phyloP scores from a whole-genome alignment of 2,329 filamentous ascomycete genomes.

The Curvularia lunata region DNA sequence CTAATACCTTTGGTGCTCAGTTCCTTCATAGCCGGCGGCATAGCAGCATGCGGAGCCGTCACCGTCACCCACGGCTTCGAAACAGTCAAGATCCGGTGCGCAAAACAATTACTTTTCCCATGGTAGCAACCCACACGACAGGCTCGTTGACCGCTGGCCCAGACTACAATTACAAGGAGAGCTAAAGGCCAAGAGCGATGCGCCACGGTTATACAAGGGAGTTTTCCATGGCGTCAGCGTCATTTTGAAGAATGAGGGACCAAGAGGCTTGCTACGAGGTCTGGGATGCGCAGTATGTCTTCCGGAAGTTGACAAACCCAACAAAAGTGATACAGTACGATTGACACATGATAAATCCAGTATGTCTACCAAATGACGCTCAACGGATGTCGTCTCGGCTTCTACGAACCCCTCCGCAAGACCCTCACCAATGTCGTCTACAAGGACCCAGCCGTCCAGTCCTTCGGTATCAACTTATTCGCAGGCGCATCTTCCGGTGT shows the following conservation, averaged over 20 bases:
- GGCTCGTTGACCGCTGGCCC: conserved; percentile 30
- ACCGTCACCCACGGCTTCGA: conserved; percentile 98
- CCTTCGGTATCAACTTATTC: conserved; percentile 89
- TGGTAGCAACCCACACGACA: conserved; percentile 2
- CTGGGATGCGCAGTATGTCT: conserved; percentile 75
- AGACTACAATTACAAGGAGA: conserved; percentile 97
- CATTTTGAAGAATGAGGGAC: conserved; percentile 88
- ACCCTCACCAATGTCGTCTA: conserved; percentile 72
- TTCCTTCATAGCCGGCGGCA: conserved; percentile 92
- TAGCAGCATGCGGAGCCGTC: conserved; percentile 95
- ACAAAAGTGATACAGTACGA: not conserved
- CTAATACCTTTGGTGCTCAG: conserved; percentile 50
- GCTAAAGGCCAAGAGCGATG: conserved; percentile 82
- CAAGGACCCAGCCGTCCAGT: conserved; percentile 76
- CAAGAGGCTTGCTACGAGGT: conserved; percentile 84
- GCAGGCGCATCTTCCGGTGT: conserved; percentile 88
- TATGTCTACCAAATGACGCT: conserved; percentile 96
- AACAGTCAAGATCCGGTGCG: conserved; percentile 95
- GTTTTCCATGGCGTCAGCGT: conserved; percentile 90
- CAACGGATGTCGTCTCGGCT: conserved; percentile 94
- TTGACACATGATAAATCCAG: conserved; percentile 44
- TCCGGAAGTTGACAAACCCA: not conserved
- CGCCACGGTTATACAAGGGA: conserved; percentile 86
- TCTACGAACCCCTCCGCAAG: conserved; percentile 93
- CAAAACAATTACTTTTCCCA: conserved; percentile 12